These are phyloP conservation scores for Alopecurus myosuroides DNA, from an alignment of 176 grass and related monocot genomes.

Conservation along the genomic window DNA sequence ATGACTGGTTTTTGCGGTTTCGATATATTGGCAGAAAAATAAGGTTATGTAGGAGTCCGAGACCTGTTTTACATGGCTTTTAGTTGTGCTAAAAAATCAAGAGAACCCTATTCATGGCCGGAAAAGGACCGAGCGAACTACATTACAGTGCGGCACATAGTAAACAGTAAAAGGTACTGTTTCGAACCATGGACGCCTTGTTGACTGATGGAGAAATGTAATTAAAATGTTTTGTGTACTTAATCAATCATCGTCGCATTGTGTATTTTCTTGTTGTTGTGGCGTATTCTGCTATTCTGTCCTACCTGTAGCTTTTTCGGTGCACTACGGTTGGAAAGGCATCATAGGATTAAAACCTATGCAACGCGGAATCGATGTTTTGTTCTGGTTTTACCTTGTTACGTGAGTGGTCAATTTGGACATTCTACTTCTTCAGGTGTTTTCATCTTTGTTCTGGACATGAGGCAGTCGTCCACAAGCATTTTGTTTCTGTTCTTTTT, in stretches of 20 bases:
- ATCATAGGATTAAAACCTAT: background rate
- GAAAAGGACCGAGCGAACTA: too few relatives aligned
- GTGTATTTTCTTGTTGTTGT: background rate
- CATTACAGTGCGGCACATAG: too few relatives aligned
- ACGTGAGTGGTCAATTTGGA: background rate
- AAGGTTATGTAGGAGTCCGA: too few relatives aligned
- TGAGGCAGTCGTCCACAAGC: background rate
- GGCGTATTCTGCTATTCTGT: background rate
- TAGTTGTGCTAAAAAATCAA: too few relatives aligned
- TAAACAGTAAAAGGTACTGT: too few relatives aligned
- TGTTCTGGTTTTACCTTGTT: background rate
- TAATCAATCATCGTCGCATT: background rate
- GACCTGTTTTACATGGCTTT: too few relatives aligned
- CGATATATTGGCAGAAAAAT: too few relatives aligned
- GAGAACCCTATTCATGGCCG: too few relatives aligned
- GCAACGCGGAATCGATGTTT: background rate
- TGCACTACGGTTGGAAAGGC: background rate
- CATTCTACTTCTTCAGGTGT: background rate
- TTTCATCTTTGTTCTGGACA: background rate
- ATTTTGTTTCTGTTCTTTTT: too few relatives aligned
- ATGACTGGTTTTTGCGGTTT: too few relatives aligned
- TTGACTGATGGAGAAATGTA: background rate
- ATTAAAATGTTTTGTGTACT: background rate
- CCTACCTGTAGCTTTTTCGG: background rate
- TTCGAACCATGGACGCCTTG: background rate